A percentile compares a stretch with the other conserved stretches of the same genome.
Evolutionary conservation across 1,284 basidiomycete species (phyloP).

Genomic region (Fomitopsis palustris): DNA sequence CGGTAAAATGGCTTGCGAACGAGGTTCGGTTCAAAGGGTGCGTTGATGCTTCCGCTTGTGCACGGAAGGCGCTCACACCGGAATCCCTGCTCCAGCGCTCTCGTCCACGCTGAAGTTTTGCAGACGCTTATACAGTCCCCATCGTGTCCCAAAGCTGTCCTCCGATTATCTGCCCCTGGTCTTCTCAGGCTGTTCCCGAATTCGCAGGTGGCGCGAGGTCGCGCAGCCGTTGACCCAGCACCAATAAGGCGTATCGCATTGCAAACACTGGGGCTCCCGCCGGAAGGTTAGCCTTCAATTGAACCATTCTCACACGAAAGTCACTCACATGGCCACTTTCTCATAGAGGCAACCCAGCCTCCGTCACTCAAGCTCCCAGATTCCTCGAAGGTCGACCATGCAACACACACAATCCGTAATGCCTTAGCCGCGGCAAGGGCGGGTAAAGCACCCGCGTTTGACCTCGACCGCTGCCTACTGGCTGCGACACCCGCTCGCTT

Average conservation of each 20-base stretch:
- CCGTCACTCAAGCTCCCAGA: constrained; percentile 12
- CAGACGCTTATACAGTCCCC: constrained; percentile 60
- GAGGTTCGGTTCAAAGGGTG: constrained; percentile 62
- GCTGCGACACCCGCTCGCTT: constrained; percentile 55
- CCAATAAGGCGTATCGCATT: constrained; percentile 41
- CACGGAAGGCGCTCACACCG: constrained; percentile 1
- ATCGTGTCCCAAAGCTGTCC: constrained; percentile 61
- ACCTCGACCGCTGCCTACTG: constrained; percentile 59
- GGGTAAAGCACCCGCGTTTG: constrained; percentile 58
- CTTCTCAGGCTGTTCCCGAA: constrained; percentile 49
- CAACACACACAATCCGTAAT: constrained; percentile 47
- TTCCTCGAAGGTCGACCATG: constrained; percentile 38
- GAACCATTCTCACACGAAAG: background rate
- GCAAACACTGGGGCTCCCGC: constrained; percentile 38
- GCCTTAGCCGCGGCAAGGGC: constrained; percentile 51
- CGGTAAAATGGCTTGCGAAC: constrained; percentile 57
- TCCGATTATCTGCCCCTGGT: constrained; percentile 57
- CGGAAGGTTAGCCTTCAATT: constrained; percentile 32
- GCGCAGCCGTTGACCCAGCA: constrained; percentile 34
- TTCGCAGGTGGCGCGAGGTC: constrained; percentile 31
- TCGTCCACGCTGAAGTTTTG: constrained; percentile 56
- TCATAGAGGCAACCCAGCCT: constrained; percentile 8
- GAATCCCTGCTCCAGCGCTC: constrained; percentile 29
- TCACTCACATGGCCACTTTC: background rate
- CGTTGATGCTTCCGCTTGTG: constrained; percentile 20